These are phyloP conservation scores for Rhynchosporium agropyri DNA, from an alignment of 2,329 filamentous ascomycete species.

Conservation along the genomic window DNA sequence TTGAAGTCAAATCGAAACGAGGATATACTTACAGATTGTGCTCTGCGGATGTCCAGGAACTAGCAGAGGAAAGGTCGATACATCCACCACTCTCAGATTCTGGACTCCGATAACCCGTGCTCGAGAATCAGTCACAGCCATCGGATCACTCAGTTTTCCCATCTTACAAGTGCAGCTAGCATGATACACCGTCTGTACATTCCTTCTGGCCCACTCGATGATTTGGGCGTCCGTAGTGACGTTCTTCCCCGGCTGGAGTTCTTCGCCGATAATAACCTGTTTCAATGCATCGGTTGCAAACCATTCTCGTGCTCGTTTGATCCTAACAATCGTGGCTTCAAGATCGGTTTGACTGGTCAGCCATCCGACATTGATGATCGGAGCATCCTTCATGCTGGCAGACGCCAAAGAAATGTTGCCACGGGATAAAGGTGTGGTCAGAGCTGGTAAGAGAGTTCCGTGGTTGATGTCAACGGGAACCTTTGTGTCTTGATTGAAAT, in stretches of 20 bases:
- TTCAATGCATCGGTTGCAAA: conserved; percentile 18
- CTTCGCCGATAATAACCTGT: conserved; percentile 25
- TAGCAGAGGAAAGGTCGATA: conserved; percentile 32
- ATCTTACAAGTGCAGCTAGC: conserved; percentile 60
- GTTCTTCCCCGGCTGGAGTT: conserved; percentile 24
- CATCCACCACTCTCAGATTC: conserved; percentile 34
- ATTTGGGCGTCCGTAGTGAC: conserved; percentile 33
- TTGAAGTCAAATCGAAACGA: no score
- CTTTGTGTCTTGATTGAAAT: conserved; percentile 48
- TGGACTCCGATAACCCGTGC: conserved; percentile 30
- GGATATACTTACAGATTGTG: conserved; percentile 42
- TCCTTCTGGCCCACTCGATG: conserved; percentile 25
- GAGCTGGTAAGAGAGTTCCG: conserved; percentile 43
- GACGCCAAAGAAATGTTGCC: conserved; percentile 49
- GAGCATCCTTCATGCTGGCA: conserved; percentile 42
- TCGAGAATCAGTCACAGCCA: conserved; percentile 37
- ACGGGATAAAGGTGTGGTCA: conserved; percentile 47
- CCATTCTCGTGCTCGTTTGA: conserved; percentile 47
- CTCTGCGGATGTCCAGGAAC: conserved; percentile 47
- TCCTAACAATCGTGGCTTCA: conserved; percentile 48
- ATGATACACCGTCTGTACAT: conserved; percentile 48
- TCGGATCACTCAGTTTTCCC: conserved; percentile 49
- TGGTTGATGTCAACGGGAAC: background rate
- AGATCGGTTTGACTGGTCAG: conserved; percentile 48
- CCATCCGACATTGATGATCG: conserved; percentile 50